Conservation (phyloP, 2,329 filamentous ascomycete genomes). For the Botrytis deweyae region DNA sequence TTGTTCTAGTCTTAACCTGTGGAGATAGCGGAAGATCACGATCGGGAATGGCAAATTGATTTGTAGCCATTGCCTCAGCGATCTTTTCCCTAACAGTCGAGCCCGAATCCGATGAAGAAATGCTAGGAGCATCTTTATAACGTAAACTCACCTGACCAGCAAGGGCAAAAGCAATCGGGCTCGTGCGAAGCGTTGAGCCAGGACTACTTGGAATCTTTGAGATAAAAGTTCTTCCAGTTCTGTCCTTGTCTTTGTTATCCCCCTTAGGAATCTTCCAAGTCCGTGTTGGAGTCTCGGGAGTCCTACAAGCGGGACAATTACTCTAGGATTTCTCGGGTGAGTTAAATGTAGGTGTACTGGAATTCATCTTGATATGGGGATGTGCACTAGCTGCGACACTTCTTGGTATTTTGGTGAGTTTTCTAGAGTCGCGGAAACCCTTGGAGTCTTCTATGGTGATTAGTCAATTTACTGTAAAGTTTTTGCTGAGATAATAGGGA, state of each 20-base stretch:
- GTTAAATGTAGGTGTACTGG: background rate
- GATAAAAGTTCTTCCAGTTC: background rate
- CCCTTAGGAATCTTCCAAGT: background rate
- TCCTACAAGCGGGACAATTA: background rate
- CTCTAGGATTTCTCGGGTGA: background rate
- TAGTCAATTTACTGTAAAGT: too few species aligned
- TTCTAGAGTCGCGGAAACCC: background rate
- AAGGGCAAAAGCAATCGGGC: background rate
- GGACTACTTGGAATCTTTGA: background rate
- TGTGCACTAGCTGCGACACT: background rate
- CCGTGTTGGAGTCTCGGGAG: background rate
- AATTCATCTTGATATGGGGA: background rate
- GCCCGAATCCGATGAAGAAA: background rate
- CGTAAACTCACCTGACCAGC: accelerated
- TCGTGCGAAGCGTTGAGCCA: background rate
- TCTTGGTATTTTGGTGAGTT: background rate
- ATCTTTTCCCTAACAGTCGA: background rate
- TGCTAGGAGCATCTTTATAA: too few species aligned
- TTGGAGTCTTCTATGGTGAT: background rate
- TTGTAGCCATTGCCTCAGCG: background rate
- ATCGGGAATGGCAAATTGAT: too few species aligned
- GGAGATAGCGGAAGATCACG: background rate
- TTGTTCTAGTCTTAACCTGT: background rate
- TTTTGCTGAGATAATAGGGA: too few species aligned
- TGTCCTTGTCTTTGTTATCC: accelerated